These are phyloP conservation scores for Cryptococcus floricola DNA, from an alignment of 1,284 basidiomycete species.

Conservation along the genomic window DNA sequence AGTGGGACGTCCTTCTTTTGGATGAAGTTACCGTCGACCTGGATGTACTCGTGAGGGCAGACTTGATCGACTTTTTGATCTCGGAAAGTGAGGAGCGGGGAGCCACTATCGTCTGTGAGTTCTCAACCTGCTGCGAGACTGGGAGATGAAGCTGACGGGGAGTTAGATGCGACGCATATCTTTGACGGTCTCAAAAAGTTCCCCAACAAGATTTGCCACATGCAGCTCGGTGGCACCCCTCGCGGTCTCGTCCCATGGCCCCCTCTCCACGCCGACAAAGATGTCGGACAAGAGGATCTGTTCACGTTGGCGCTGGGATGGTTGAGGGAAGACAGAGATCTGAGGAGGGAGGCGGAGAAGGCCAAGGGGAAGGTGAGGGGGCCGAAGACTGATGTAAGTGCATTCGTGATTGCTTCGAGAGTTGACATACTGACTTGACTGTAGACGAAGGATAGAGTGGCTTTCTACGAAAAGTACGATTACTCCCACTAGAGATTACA, in stretches of 20 bases:
- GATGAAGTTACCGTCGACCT: conserved; percentile 99
- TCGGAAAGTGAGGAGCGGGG: conserved; percentile 73
- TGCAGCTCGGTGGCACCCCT: conserved; percentile 69
- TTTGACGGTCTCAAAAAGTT: conserved; percentile 83
- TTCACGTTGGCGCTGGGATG: conserved; percentile 74
- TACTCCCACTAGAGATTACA: conserved; percentile 35
- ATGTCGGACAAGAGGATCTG: conserved; percentile 50
- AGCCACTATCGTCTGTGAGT: conserved; percentile 84
- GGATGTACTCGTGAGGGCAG: conserved; percentile 92
- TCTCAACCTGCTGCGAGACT: background rate
- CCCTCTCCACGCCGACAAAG: conserved; percentile 24
- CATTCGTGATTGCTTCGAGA: background rate
- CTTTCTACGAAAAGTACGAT: conserved; percentile 79
- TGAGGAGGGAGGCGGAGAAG: conserved; percentile 59
- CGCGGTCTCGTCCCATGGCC: conserved; percentile 67
- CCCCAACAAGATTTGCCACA: conserved; percentile 85
- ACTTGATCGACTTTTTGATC: conserved; percentile 82
- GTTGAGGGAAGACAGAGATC: conserved; percentile 74
- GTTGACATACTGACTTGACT: background rate
- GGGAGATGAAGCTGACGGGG: background rate
- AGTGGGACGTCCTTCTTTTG: conserved; percentile 88
- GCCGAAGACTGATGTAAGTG: conserved; percentile 60
- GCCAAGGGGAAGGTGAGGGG: conserved; percentile 62
- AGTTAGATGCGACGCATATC: conserved; percentile 81
- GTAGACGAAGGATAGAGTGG: conserved; percentile 69